Evolutionary conservation across 805 yeast genomes (phyloP).

Genomic region (Metschnikowia cubensis): DNA sequence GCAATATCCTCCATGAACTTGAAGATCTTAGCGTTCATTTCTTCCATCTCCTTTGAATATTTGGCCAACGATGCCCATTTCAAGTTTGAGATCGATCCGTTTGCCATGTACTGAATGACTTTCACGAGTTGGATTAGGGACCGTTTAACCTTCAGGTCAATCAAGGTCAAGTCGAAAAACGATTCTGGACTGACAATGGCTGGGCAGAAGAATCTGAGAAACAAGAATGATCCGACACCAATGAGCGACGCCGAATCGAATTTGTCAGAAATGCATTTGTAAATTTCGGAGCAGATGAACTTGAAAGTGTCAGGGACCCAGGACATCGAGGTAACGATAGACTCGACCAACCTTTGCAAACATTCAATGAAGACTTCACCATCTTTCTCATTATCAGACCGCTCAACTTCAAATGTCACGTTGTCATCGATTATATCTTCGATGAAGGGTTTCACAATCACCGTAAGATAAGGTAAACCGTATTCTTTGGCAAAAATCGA

Average conservation of each 20-base stretch:
- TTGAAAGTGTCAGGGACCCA: constrained; percentile 68
- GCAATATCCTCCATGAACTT: constrained; percentile 28
- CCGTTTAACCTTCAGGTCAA: constrained; percentile 46
- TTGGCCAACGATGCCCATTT: constrained; percentile 58
- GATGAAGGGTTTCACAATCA: constrained; percentile 54
- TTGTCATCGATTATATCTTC: constrained; percentile 45
- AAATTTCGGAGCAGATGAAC: constrained; percentile 65
- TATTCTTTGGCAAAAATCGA: constrained; percentile 67
- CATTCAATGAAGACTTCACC: constrained; percentile 52
- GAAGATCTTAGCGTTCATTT: constrained; percentile 26
- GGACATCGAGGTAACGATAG: constrained; percentile 52
- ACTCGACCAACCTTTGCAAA: constrained; percentile 52
- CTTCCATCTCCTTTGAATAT: constrained; percentile 36
- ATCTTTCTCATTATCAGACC: constrained; percentile 31
- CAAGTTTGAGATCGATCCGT: constrained; percentile 62
- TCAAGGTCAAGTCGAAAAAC: constrained; percentile 29
- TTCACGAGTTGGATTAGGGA: constrained; percentile 77
- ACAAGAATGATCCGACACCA: constrained; percentile 84
- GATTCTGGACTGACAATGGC: constrained; percentile 87
- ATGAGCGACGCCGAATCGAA: constrained; percentile 57
- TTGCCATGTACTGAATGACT: constrained; percentile 81
- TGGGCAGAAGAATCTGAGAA: constrained; percentile 78
- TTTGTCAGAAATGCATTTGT: constrained; percentile 50
- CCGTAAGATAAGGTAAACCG: constrained; percentile 55
- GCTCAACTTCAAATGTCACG: constrained; percentile 65